Percentiles rank a stretch among this genome's conserved stretches.
Conservation (phyloP, 2,329 filamentous ascomycete genomes). For the Venturia pyrina region DNA sequence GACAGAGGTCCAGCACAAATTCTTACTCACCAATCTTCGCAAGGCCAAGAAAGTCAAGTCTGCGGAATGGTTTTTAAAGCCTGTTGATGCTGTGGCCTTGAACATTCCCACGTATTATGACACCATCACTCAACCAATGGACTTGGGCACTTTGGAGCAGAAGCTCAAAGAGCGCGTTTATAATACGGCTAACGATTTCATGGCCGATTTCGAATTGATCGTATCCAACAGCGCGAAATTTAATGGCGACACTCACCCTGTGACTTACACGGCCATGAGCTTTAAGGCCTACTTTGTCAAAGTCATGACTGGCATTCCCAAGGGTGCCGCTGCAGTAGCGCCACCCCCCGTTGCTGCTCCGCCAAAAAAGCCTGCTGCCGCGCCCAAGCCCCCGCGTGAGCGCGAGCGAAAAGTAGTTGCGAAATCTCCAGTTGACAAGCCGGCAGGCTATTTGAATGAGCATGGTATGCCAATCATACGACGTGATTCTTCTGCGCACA, state of each 20-base stretch:
- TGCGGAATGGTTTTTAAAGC: slow-evolving; percentile 62
- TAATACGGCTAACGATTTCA: slow-evolving; percentile 58
- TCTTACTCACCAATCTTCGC: slow-evolving; percentile 55
- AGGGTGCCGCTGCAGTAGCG: slow-evolving; percentile 29
- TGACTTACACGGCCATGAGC: slow-evolving; percentile 58
- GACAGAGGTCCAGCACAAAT: slow-evolving; percentile 49
- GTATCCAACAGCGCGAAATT: slow-evolving; percentile 68
- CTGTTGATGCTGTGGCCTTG: slow-evolving; percentile 69
- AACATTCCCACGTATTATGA: slow-evolving; percentile 64
- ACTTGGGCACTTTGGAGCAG: slow-evolving; percentile 71
- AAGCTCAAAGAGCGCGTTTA: slow-evolving; percentile 67
- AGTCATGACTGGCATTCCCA: slow-evolving; percentile 50
- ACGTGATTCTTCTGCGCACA: slow-evolving; percentile 65
- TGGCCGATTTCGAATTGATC: slow-evolving; percentile 65
- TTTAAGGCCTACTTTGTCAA: slow-evolving; percentile 50
- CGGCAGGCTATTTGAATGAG: slow-evolving; percentile 46
- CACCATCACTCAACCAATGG: slow-evolving; percentile 69
- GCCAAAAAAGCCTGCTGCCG: slow-evolving; percentile 22
- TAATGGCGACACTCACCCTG: slow-evolving; percentile 68
- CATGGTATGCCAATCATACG: slow-evolving; percentile 74
- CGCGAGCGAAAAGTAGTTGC: slow-evolving; percentile 13
- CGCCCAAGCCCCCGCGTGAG: slow-evolving; percentile 23
- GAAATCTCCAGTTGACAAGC: slow-evolving; percentile 20
- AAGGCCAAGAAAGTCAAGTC: slow-evolving; percentile 80
- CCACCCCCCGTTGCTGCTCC: slow-evolving; percentile 17